Base-by-base conservation (phyloP, 2,329 filamentous ascomycete genomes). In the Geoglossum cookeanum region DNA sequence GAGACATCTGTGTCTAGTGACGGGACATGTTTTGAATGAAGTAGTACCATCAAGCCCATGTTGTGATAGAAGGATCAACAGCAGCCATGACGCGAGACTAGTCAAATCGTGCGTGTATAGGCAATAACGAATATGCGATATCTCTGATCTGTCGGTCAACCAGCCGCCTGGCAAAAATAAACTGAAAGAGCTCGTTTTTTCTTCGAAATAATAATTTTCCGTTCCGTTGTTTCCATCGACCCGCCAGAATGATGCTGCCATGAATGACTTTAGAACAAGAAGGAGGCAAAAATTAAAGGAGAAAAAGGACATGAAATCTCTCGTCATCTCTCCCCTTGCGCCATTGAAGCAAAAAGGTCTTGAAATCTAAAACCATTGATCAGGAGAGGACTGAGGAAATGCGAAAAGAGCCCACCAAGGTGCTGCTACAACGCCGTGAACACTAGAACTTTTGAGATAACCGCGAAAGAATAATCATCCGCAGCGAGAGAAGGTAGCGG, bases 191-290 rank as follows among this genome's bases (percentile, higher is more conserved):
- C 39, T 4, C 22, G 42, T 9, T 22, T 22, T 45, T 45, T 45
- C 17, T 37, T 53, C 9, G 27, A 13, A 30, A 52, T 22, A 52
- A 32, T 52, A 32, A 52, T 52, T 52, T 52, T 52, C 48, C 48
- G 48, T 52, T 52, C 48, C 48, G 48, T 52, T 52, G 48, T 52
- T 52, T 52, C 47, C 48, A 52, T 52, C 48, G 48, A 52, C 32
- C 48, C 48, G 13, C 48, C 48, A 37, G 32, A 35, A 53, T 7
- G 49, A 53, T 53, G 49, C 49, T 53, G 49, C 49, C 49, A 35
- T 53, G 32, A 22, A 53, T 53, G 49, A 53, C 15, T 53, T 32
- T 15, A 37, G 49, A 27, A 53, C 49, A 33, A 35, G 49, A 37
- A n/a, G 30, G 37, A n/a, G 49, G 29, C 27, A 32, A 53, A 53